A percentile compares a stretch with the other conserved stretches of the same genome.
phyloP scores from a whole-genome alignment of 257 asterid genomes.

The Paraleonurus japonicus region DNA sequence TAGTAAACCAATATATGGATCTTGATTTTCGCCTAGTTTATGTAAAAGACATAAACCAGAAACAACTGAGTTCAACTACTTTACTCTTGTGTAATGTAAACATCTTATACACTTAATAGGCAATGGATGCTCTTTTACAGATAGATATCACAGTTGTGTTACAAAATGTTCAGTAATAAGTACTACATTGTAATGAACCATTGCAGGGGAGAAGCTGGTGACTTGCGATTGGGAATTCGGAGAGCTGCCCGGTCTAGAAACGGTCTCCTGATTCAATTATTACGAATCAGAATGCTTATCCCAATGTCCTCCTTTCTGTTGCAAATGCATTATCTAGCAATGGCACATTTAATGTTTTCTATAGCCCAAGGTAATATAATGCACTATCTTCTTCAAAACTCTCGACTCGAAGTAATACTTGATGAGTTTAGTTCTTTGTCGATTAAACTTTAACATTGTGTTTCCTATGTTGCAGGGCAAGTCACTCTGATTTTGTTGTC shows the following conservation, averaged over 20 bases:
- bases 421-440: background rate
- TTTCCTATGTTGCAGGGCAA: conserved; percentile 45
- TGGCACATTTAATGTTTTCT: conserved; percentile 57
- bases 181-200: background rate
- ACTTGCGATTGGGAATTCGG: conserved; percentile 82
- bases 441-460: background rate
- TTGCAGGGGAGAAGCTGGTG: conserved; percentile 86
- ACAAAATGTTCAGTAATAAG: background rate
- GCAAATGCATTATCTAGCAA: conserved; percentile 67
- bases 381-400: conserved; percentile 5
- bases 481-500: conserved; percentile 62
- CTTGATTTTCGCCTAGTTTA: too few relatives aligned
- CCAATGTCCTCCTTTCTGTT: conserved; percentile 66
- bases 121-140: background rate
- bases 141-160: background rate
- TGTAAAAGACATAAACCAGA: background rate
- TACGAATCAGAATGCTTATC: conserved; percentile 65
- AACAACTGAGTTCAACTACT: background rate
- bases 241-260: conserved; percentile 90
- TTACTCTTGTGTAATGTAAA: background rate
- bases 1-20: background rate
- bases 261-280: conserved; percentile 78
- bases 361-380: conserved; percentile 70
- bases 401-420: background rate
- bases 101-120: too few relatives aligned